phyloP scores from a whole-genome alignment of 2,329 filamentous ascomycete genomes.

The Fonsecaea nubica region DNA sequence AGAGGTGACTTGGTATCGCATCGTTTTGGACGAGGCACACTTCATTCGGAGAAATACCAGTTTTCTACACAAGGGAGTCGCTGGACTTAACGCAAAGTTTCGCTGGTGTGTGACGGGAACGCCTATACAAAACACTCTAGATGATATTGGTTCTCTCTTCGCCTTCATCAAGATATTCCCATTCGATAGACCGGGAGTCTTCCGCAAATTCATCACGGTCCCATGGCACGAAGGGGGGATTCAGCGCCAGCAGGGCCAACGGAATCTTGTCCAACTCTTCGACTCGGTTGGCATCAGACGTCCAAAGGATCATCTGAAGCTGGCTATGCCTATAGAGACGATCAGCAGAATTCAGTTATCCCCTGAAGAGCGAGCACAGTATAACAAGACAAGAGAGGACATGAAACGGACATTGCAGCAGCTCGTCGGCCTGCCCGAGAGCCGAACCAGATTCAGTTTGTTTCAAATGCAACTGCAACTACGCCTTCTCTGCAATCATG shows the following conservation, averaged over 20 bases:
- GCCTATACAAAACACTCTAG: slow-evolving; percentile 61
- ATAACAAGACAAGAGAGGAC: slow-evolving; percentile 45
- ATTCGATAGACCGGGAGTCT: slow-evolving; percentile 51
- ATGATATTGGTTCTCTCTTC: slow-evolving; percentile 60
- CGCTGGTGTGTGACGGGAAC: slow-evolving; percentile 63
- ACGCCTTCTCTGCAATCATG: slow-evolving; percentile 59
- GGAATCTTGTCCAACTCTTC: slow-evolving; percentile 42
- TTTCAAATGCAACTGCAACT: slow-evolving; percentile 58
- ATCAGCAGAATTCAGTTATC: slow-evolving; percentile 46
- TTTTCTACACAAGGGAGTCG: slow-evolving; percentile 52
- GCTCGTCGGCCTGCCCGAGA: slow-evolving; percentile 42
- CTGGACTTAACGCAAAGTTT: slow-evolving; percentile 51
- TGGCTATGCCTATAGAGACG: slow-evolving; percentile 42
- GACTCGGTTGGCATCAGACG: slow-evolving; percentile 43
- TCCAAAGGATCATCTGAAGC: slow-evolving; percentile 17
- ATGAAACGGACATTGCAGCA: slow-evolving; percentile 51
- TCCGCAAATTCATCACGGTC: slow-evolving; percentile 53
- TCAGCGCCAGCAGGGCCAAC: slow-evolving; percentile 29
- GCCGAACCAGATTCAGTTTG: slow-evolving; percentile 49
- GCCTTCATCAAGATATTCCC: slow-evolving; percentile 55
- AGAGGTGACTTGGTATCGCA: slow-evolving; percentile 50
- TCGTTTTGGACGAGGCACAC: slow-evolving; percentile 60
- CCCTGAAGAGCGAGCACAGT: slow-evolving; percentile 36
- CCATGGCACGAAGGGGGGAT: slow-evolving; percentile 47
- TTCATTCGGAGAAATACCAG: slow-evolving; percentile 59